Base-by-base conservation (phyloP, 352 stramenopile species). In the Phytophthora uliginosa region DNA sequence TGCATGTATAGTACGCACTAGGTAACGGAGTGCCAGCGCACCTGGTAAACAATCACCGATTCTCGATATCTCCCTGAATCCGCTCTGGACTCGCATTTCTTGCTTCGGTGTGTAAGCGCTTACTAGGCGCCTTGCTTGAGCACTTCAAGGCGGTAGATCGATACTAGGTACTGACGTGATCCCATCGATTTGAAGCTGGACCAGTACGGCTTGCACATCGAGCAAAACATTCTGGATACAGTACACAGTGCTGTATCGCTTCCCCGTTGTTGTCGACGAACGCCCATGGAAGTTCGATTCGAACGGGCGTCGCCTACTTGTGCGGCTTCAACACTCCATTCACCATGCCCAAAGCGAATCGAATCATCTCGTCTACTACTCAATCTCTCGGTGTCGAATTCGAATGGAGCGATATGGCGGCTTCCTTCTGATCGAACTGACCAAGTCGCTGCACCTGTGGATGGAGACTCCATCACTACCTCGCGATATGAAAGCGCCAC, bases 61-160 rank as follows among this genome's bases (percentile, higher is more conserved):
- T 17, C 78, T 92, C 0, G 87, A 93, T 26, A 76, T 99, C 51
- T 80, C 86, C 0, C 87, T 89, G 42, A 92, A 98, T 57, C 88
- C 92, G 2, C 72, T 94, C 33, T 98, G 94, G 94, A 73, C 85
- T 38, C 80, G 94, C 9, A 31, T 31, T 31, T 31, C 28, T 31
- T 31, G 28, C 28, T 31, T 31, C 28, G 28, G 28, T 31, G 28
- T 31, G 28, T 31, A 31, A 31, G 28, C 7, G n/a, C n/a, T n/a
- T n/a, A n/a, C n/a, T n/a, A n/a, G n/a, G n/a, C n/a, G 28, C 28
- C 28, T 31, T 31, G 28, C 28, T 8, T 5, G 28, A 31, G 4
- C 28, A 31, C 28, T 31, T 31, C 28, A 31, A 31, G 28, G 7
- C 28, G 28, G 28, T 31, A 31, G 28, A 31, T 31, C 28, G 0